Percentiles rank a stretch among this genome's conserved stretches.
These are phyloP conservation scores for Suhomyces ambrosiae DNA, from an alignment of 1,139 yeast species.

Conservation along the genomic window DNA sequence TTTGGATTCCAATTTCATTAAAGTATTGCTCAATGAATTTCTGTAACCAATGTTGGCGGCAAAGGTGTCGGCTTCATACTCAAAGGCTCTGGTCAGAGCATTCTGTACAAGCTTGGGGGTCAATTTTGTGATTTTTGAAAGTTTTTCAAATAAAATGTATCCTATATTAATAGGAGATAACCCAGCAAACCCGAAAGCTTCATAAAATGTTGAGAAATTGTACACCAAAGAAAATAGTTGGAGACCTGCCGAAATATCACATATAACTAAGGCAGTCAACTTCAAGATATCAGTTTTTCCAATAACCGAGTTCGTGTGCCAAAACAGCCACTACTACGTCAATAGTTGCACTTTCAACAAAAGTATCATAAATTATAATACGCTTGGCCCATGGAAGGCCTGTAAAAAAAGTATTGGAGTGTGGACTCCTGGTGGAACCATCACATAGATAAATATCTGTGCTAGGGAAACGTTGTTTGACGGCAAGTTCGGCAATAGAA, in stretches of 20 bases:
- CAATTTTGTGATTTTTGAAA: neutral
- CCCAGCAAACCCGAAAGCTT: neutral
- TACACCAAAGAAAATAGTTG: neutral
- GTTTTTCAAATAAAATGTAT: neutral
- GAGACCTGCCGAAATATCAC: neutral
- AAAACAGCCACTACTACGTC: neutral
- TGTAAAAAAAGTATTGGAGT: neutral
- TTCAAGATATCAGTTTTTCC: neutral
- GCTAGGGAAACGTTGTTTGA: neutral
- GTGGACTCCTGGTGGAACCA: neutral
- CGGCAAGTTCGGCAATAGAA: neutral
- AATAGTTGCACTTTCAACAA: neutral
- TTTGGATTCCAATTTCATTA: neutral
- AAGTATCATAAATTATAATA: neutral
- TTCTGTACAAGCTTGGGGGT: neutral
- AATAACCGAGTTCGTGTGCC: neutral
- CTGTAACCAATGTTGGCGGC: neutral
- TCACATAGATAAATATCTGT: neutral
- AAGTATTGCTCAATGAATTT: neutral
- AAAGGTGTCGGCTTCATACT: neutral
- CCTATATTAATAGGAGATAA: neutral
- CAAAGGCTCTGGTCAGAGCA: neutral
- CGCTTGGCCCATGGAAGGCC: neutral
- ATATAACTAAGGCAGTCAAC: neutral
- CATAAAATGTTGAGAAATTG: neutral